Evolutionary conservation across 1,139 yeast species (phyloP).

Genomic region (Taphrina communis): DNA sequence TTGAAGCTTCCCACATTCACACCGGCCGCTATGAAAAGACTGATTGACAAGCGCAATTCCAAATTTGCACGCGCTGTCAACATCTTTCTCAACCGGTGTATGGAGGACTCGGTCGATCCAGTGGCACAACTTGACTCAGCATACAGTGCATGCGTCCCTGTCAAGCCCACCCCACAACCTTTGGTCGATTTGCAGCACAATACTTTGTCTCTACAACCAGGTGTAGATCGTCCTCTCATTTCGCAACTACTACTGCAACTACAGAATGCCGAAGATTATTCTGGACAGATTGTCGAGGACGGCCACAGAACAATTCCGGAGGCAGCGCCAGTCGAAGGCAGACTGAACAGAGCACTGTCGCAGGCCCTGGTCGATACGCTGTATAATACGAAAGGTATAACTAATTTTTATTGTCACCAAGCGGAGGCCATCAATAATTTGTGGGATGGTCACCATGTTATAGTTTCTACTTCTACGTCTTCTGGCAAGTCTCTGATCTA

Average conservation of each 20-base stretch:
- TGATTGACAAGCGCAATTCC: constrained; percentile 65
- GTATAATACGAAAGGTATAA: constrained; percentile 57
- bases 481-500: constrained; percentile 93
- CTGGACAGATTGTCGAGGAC: constrained; percentile 50
- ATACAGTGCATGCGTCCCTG: constrained; percentile 58
- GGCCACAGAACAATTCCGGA: constrained; percentile 38
- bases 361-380: constrained; percentile 60
- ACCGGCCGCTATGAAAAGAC: constrained; percentile 60
- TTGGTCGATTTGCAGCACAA: neutral
- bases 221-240: constrained; percentile 25
- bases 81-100: constrained; percentile 54
- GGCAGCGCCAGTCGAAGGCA: constrained; percentile 26
- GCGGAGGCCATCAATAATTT: constrained; percentile 71
- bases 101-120: constrained; percentile 49
- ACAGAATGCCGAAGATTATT: constrained; percentile 50
- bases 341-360: constrained; percentile 50
- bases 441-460: constrained; percentile 64
- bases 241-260: constrained; percentile 57
- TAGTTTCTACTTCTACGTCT: constrained; percentile 90
- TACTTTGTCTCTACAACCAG: neutral
- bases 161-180: constrained; percentile 47
- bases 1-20: constrained; percentile 57
- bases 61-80: constrained; percentile 60
- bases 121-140: constrained; percentile 55
- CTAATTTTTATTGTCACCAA: constrained; percentile 77